Percentiles rank a stretch among this genome's conserved stretches.
phyloP scores from a whole-genome alignment of 2,329 filamentous ascomycete genomes.

The Intubia oerlemansii region DNA sequence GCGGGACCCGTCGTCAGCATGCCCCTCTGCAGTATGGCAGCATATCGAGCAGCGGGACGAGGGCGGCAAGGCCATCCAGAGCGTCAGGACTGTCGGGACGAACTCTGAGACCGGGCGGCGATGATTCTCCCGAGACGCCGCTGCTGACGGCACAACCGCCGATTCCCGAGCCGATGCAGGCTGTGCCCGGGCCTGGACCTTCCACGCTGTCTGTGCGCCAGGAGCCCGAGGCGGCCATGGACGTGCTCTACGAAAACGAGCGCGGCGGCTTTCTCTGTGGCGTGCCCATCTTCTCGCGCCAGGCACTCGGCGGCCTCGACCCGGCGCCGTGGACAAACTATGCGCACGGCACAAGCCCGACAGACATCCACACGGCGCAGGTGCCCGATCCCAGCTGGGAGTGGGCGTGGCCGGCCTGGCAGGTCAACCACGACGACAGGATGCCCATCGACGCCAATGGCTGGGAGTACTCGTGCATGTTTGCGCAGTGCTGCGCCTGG shows the following conservation, averaged over 20 bases:
- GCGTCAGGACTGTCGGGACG: no score
- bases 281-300: slow-evolving; percentile 69
- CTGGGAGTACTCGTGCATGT: slow-evolving; percentile 92
- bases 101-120: no score
- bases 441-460: slow-evolving; percentile 53
- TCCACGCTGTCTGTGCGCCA: no score
- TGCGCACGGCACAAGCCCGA: slow-evolving; percentile 36
- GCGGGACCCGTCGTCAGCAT: no score
- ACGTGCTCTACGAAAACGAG: slow-evolving; percentile 91
- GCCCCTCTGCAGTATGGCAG: slow-evolving; percentile 2
- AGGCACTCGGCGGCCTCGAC: slow-evolving; percentile 69
- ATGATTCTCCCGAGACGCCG: no score
- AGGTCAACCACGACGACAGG: slow-evolving; percentile 44
- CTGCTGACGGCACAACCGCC: no score
- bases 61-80: no score
- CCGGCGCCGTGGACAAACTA: slow-evolving; percentile 70
- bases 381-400: slow-evolving; percentile 89
- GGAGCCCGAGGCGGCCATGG: slow-evolving; percentile 36
- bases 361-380: slow-evolving; percentile 64
- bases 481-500: slow-evolving; percentile 56
- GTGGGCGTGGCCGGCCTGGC: slow-evolving; percentile 57
- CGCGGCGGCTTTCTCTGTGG: slow-evolving; percentile 79
- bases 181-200: no score
- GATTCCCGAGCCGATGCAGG: no score
- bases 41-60: no score